phyloP scores from a whole-genome alignment of 2,329 filamentous ascomycete species.

The Verticillium isaacii region DNA sequence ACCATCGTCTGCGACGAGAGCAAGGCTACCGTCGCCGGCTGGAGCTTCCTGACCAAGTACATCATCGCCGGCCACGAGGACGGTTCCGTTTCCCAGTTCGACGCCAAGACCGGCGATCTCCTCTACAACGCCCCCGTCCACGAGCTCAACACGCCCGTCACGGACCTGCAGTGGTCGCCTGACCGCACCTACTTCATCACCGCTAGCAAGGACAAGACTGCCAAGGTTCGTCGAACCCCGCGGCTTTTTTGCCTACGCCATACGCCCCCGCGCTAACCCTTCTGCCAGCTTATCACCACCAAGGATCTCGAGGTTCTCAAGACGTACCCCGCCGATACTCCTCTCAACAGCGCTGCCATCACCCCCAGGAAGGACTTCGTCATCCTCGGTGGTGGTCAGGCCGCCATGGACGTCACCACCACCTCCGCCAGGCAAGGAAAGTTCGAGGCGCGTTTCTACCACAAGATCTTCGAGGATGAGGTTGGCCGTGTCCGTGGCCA shows the following conservation, averaged over 20 bases:
- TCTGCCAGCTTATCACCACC: slow-evolving; percentile 66
- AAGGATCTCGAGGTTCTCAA: slow-evolving; percentile 89
- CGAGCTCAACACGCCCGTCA: slow-evolving; percentile 77
- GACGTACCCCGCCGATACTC: slow-evolving; percentile 87
- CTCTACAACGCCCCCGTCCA: slow-evolving; percentile 78
- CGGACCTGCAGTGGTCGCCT: slow-evolving; percentile 88
- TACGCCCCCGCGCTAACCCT: slow-evolving; percentile 1
- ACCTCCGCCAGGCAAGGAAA: slow-evolving; percentile 93
- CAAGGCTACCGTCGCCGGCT: slow-evolving; percentile 96
- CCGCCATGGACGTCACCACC: slow-evolving; percentile 97
- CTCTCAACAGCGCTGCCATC: slow-evolving; percentile 91
- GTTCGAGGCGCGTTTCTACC: slow-evolving; percentile 99
- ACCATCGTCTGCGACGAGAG: slow-evolving; percentile 91
- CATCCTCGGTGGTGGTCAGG: slow-evolving; percentile 95
- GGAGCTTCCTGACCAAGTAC: slow-evolving; percentile 90
- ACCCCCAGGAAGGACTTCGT: slow-evolving; percentile 97
- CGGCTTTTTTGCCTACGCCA: slow-evolving; percentile 2
- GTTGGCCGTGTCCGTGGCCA: slow-evolving; percentile 95
- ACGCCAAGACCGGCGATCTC: slow-evolving; percentile 85
- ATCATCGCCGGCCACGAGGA: slow-evolving; percentile 98
- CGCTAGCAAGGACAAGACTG: slow-evolving; percentile 94
- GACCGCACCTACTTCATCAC: slow-evolving; percentile 99
- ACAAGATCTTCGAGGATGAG: slow-evolving; percentile 99
- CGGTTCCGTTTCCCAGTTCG: slow-evolving; percentile 84
- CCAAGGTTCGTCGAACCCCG: slow-evolving; percentile 57